These are phyloP conservation scores for Populus hybrid DNA, from an alignment of 441 rosid species.

Conservation along the genomic window DNA sequence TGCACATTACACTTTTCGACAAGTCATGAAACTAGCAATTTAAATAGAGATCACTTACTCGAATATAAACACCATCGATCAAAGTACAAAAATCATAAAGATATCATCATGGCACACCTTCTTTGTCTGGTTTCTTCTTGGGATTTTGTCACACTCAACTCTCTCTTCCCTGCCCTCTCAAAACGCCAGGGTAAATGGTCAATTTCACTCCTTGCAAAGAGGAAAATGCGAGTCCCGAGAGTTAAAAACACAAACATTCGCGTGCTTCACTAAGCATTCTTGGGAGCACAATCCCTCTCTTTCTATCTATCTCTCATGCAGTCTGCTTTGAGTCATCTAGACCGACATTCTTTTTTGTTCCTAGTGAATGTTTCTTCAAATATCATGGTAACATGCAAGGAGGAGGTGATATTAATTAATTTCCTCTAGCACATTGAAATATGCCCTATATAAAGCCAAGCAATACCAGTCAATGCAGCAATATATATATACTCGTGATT, in stretches of 20 bases:
- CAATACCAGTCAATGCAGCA: constrained; percentile 5
- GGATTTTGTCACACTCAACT: constrained; percentile 25
- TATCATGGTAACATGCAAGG: constrained; percentile 10
- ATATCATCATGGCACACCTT: constrained; percentile 30
- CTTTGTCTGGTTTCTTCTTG: constrained; percentile 29
- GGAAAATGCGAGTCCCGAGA: constrained; percentile 7
- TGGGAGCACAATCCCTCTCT: constrained; percentile 19
- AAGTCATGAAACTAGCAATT: constrained; percentile 10
- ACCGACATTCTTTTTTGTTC: constrained; percentile 53
- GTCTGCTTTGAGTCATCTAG: constrained; percentile 21
- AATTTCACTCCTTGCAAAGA: neutral
- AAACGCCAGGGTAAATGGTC: constrained; percentile 22
- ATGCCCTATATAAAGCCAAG: constrained; percentile 26
- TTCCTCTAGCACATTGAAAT: constrained; percentile 24
- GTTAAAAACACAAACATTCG: constrained; percentile 25
- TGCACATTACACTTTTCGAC: neutral
- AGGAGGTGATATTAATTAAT: neutral
- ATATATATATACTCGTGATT: neutral
- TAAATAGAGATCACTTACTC: neutral
- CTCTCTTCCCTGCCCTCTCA: constrained; percentile 9
- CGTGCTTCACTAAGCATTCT: constrained; percentile 33
- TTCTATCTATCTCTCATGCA: neutral
- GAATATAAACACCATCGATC: constrained; percentile 8
- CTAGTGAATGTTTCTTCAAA: constrained; percentile 33
- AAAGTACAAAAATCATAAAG: constrained; percentile 33